These are phyloP conservation scores for Kazachstania psychrophila DNA, from an alignment of 805 yeast genomes.

Conservation along the genomic window DNA sequence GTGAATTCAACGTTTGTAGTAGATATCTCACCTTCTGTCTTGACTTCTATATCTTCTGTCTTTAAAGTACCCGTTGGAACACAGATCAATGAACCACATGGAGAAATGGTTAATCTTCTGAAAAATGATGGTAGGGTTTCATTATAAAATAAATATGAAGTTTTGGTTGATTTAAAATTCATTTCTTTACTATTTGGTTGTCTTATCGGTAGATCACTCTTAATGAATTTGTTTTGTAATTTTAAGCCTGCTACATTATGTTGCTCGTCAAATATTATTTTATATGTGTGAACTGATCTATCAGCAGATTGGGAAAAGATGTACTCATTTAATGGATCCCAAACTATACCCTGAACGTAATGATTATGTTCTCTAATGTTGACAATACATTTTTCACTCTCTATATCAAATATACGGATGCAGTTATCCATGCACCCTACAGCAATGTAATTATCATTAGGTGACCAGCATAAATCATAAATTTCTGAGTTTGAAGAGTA, in stretches of 20 bases:
- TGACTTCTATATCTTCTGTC: conserved; percentile 6
- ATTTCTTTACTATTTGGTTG: conserved; percentile 6
- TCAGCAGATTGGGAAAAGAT: conserved; percentile 88
- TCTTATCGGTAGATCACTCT: conserved; percentile 47
- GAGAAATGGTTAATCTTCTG: conserved; percentile 75
- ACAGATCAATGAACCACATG: conserved; percentile 75
- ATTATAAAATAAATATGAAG: conserved; percentile 58
- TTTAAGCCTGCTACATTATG: conserved; percentile 13
- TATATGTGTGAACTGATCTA: conserved; percentile 65
- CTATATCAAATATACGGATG: conserved; percentile 46
- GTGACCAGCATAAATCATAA: conserved; percentile 91
- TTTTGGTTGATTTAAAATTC: conserved; percentile 24
- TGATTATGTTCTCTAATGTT: conserved; percentile 56
- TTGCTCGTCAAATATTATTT: conserved; percentile 11
- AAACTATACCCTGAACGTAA: conserved; percentile 89
- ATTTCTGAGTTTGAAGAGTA: conserved; percentile 63
- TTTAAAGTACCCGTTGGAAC: conserved; percentile 69
- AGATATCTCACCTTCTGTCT: conserved; percentile 12
- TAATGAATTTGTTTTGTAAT: conserved; percentile 36
- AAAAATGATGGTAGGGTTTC: conserved; percentile 88
- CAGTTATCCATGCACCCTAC: conserved; percentile 89
- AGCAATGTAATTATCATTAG: conserved; percentile 64
- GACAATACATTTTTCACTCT: conserved; percentile 6
- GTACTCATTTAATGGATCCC: conserved; percentile 82
- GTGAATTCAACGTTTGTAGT: conserved; percentile 32